Conservation (phyloP, 345 rosid species). For the Gossypium anomalum region DNA sequence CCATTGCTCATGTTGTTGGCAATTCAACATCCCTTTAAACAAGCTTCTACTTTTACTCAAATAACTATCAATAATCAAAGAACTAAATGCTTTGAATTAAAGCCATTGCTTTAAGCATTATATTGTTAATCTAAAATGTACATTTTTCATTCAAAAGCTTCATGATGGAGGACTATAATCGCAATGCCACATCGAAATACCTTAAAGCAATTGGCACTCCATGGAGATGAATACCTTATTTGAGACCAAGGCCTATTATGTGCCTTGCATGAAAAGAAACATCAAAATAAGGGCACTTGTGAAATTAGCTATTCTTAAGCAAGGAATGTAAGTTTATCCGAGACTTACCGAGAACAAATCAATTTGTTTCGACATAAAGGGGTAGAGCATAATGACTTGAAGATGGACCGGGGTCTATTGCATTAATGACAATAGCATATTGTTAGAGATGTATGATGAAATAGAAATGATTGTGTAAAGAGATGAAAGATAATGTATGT, state of each 20-base stretch:
- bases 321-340: neutral
- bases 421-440: neutral
- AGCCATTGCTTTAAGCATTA: neutral
- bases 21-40: neutral
- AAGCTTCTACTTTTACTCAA: neutral
- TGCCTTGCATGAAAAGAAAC: neutral
- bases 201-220: neutral
- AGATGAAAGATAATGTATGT: neutral
- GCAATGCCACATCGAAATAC: neutral
- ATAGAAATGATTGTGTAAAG: neutral
- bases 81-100: neutral
- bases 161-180: neutral
- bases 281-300: neutral
- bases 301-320: neutral
- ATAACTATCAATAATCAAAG: neutral
- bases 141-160: neutral
- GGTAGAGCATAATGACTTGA: neutral
- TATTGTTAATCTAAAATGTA: neutral
- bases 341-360: neutral
- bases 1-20: neutral
- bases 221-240: neutral
- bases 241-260: neutral
- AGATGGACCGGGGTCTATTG: neutral
- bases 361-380: neutral
- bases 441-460: neutral